A percentile compares a stretch with the other conserved stretches of the same genome.
Conservation (phyloP, 768 basidiomycete genomes). For the Kwoniella dendrophila region DNA sequence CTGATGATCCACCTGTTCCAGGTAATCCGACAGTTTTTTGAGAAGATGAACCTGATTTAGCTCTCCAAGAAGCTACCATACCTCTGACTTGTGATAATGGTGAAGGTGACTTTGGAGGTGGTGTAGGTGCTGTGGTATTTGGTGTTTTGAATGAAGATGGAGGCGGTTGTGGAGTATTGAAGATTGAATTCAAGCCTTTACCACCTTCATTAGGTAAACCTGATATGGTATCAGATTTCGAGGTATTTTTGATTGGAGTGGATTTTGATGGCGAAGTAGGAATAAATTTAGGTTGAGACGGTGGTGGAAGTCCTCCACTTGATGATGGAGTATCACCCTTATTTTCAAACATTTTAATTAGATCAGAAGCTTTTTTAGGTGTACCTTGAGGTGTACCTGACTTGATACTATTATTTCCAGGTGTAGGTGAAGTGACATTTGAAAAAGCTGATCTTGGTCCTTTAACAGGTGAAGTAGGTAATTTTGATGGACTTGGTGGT, state of each 20-base stretch:
- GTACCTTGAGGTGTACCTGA: constrained; percentile 25
- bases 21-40: constrained; percentile 31
- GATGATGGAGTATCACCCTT: constrained; percentile 1
- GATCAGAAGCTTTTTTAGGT: constrained; percentile 43
- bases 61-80: constrained; percentile 47
- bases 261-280: constrained; percentile 10
- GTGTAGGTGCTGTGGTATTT: constrained; percentile 6
- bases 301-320: constrained; percentile 14
- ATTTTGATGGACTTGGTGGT: constrained; percentile 27
- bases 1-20: constrained; percentile 17
- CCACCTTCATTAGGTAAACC: background rate
- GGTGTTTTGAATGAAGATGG: constrained; percentile 22
- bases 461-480: constrained; percentile 16
- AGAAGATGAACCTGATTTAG: constrained; percentile 35
- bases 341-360: constrained; percentile 47
- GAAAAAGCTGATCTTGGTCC: constrained; percentile 16
- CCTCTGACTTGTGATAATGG: constrained; percentile 36
- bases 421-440: background rate
- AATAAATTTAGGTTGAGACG: constrained; percentile 23
- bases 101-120: constrained; percentile 33
- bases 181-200: background rate
- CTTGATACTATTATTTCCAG: constrained; percentile 3
- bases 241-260: background rate
- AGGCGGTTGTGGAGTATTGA: background rate
- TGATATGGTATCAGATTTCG: background rate